Percentiles rank a stretch among this genome's conserved stretches.
These are phyloP conservation scores for Pseudophaeomoniella oleicola DNA, from an alignment of 2,329 filamentous ascomycete genomes.

Conservation along the genomic window DNA sequence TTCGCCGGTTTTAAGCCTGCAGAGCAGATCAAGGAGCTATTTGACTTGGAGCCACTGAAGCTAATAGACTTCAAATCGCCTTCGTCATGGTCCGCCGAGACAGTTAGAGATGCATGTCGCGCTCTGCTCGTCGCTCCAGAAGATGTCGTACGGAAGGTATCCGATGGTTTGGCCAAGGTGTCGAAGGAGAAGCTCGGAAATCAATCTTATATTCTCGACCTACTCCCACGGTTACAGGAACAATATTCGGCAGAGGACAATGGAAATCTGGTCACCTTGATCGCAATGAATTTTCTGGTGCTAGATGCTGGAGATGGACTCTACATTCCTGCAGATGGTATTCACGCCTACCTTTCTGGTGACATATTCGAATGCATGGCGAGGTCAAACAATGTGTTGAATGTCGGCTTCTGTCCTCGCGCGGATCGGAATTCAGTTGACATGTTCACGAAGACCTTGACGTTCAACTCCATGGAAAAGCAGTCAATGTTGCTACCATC, in stretches of 20 bases:
- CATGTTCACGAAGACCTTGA: constrained; percentile 47
- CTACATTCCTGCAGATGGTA: constrained; percentile 58
- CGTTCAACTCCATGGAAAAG: constrained; percentile 48
- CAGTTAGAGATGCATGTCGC: constrained; percentile 41
- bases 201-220: constrained; percentile 45
- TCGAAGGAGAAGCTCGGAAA: constrained; percentile 34
- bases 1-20: constrained; percentile 63
- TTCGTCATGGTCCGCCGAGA: constrained; percentile 40
- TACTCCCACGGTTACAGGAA: constrained; percentile 48
- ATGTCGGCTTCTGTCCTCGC: constrained; percentile 57
- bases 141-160: constrained; percentile 36
- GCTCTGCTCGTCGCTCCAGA: constrained; percentile 40
- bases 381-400: constrained; percentile 58
- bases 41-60: constrained; percentile 39
- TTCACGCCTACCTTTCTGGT: constrained; percentile 58
- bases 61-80: constrained; percentile 22
- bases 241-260: constrained; percentile 53
- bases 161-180: constrained; percentile 35
- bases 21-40: constrained; percentile 41
- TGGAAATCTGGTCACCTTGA: constrained; percentile 52
- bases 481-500: constrained; percentile 51
- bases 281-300: constrained; percentile 61
- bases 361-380: constrained; percentile 73
- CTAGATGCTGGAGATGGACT: constrained; percentile 52
- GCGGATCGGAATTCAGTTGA: constrained; percentile 51